These are phyloP conservation scores for Saccharomycopsis babjevae DNA, from an alignment of 805 yeast species.

Conservation along the genomic window DNA sequence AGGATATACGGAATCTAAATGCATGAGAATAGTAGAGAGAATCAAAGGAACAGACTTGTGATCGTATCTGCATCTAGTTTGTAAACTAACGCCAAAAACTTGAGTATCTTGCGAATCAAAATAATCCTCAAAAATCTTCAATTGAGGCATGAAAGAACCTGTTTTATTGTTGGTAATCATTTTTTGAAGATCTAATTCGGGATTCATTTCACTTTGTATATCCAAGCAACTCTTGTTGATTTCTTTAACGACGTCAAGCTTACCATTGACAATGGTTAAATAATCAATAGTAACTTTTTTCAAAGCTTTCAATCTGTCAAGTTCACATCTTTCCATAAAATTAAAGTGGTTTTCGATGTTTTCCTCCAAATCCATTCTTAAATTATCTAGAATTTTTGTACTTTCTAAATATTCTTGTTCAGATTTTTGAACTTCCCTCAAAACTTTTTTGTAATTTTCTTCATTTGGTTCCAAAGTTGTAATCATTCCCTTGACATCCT, in stretches of 20 bases:
- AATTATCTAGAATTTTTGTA: conserved; percentile 49
- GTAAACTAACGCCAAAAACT: conserved; percentile 72
- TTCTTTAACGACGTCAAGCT: conserved; percentile 45
- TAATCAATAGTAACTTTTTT: conserved; percentile 70
- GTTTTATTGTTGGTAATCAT: conserved; percentile 59
- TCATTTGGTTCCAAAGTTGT: conserved; percentile 19
- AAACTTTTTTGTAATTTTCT: conserved; percentile 37
- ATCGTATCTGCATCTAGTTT: conserved; percentile 60
- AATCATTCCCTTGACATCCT: conserved; percentile 16
- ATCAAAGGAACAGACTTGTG: conserved; percentile 62
- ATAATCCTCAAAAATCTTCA: conserved; percentile 67
- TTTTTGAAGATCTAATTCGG: conserved; percentile 55
- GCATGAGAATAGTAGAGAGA: conserved; percentile 50
- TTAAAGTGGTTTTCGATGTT: conserved; percentile 57
- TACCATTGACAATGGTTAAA: conserved; percentile 53
- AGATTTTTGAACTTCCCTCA: conserved; percentile 45
- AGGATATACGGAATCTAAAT: conserved; percentile 65
- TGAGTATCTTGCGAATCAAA: conserved; percentile 55
- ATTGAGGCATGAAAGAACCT: conserved; percentile 67
- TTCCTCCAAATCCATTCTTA: conserved; percentile 69
- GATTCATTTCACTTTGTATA: conserved; percentile 63
- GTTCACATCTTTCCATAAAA: conserved; percentile 76
- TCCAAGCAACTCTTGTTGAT: conserved; percentile 51
- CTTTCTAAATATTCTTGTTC: conserved; percentile 47
- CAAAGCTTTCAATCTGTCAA: conserved; percentile 64